Conservation (phyloP, 441 rosid genomes). For the Gossypium davidsonii region DNA sequence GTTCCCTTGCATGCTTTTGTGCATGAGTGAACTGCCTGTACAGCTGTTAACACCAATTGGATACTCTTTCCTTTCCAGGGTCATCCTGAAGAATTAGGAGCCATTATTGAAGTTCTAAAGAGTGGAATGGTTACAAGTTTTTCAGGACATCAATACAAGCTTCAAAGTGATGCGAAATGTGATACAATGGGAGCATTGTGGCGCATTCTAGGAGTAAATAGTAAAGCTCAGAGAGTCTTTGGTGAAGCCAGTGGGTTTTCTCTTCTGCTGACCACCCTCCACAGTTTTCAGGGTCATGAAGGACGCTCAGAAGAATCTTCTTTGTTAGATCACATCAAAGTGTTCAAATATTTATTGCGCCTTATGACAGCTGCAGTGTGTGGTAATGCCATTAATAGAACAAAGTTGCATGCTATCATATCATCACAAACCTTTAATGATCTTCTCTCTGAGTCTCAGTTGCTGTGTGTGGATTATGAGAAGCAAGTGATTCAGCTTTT, state of each 20-base stretch:
- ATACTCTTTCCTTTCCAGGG: slow-evolving; percentile 34
- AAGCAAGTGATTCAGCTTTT: slow-evolving; percentile 92
- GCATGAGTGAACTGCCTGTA: not conserved
- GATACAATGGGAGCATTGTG: slow-evolving; percentile 98
- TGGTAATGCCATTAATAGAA: slow-evolving; percentile 79
- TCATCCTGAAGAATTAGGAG: slow-evolving; percentile 91
- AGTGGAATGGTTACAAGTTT: slow-evolving; percentile 95
- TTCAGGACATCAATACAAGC: slow-evolving; percentile 86
- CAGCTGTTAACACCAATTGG: slow-evolving; percentile 1
- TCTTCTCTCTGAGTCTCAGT: slow-evolving; percentile 87
- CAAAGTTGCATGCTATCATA: slow-evolving; percentile 73
- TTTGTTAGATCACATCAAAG: slow-evolving; percentile 52
- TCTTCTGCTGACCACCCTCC: slow-evolving; percentile 90
- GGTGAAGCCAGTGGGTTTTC: slow-evolving; percentile 99
- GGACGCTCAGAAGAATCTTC: slow-evolving; percentile 55
- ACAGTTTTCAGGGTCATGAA: slow-evolving; percentile 77
- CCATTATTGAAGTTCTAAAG: slow-evolving; percentile 89
- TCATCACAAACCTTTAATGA: slow-evolving; percentile 92
- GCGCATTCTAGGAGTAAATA: slow-evolving; percentile 89
- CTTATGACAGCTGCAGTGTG: slow-evolving; percentile 87
- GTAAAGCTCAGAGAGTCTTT: slow-evolving; percentile 81
- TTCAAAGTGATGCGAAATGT: slow-evolving; percentile 89
- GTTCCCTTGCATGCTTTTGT: not conserved
- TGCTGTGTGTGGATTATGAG: slow-evolving; percentile 91
- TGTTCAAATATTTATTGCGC: slow-evolving; percentile 82